These are phyloP conservation scores for Myxozyma vanderwaltii DNA, from an alignment of 805 yeast species.

Conservation along the genomic window DNA sequence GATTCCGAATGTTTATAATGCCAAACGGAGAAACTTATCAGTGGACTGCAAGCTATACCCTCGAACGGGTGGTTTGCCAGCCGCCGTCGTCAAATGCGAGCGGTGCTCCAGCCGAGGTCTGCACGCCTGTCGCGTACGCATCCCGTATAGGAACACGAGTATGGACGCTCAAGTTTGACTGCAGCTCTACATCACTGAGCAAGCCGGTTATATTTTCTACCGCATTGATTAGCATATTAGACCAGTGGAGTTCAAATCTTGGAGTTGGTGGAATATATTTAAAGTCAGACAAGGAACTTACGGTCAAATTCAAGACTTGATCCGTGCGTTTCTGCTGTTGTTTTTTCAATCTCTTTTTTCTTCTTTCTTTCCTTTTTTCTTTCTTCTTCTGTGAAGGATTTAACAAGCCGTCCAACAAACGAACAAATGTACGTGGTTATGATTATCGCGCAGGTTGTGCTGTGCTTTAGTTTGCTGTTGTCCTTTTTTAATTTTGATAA, in stretches of 20 bases:
- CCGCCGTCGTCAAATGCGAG: background rate
- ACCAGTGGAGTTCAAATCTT: slow-evolving; percentile 65
- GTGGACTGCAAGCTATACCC: slow-evolving; percentile 63
- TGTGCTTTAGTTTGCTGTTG: background rate
- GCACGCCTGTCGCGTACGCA: background rate
- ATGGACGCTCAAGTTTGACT: slow-evolving; percentile 1
- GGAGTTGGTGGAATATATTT: slow-evolving; percentile 60
- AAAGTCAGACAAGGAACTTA: slow-evolving; percentile 19
- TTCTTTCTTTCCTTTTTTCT: too few species aligned
- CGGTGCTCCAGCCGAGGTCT: background rate
- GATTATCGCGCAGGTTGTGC: background rate
- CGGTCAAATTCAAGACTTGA: slow-evolving; percentile 14
- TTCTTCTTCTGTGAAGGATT: too few species aligned
- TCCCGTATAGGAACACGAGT: background rate
- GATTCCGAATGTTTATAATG: slow-evolving; percentile 61
- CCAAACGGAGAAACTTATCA: slow-evolving; percentile 64
- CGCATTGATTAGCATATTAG: slow-evolving; percentile 62
- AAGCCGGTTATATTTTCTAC: slow-evolving; percentile 54
- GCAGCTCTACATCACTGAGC: background rate
- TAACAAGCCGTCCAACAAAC: too few species aligned
- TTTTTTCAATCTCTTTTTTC: too few species aligned
- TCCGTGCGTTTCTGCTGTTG: background rate
- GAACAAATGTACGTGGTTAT: background rate
- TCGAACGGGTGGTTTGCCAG: slow-evolving; percentile 47
- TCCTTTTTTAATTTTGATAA: too few species aligned